Evolutionary conservation across 2,329 filamentous ascomycete genomes (phyloP).

Genomic region (Aspergillus alliaceus): DNA sequence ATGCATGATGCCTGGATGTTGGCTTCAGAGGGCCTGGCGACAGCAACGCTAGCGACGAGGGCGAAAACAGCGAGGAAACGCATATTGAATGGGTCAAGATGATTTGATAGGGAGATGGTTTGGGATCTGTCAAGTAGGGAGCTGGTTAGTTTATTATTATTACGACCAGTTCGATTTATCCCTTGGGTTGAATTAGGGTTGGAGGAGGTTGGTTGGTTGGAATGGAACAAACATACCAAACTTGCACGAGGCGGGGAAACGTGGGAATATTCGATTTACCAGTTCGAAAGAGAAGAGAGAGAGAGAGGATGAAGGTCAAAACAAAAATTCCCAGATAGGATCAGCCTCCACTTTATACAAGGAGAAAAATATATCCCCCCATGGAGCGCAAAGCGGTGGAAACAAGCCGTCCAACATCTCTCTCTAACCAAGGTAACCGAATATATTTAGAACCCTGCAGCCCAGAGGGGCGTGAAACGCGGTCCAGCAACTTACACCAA

Average conservation of each 20-base stretch:
- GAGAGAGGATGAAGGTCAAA: not conserved
- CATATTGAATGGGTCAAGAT: conserved; percentile 3
- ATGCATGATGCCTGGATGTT: conserved; percentile 4
- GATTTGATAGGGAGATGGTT: not conserved
- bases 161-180: not conserved
- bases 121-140: not conserved
- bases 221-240: not conserved
- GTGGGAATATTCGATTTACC: not conserved
- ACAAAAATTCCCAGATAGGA: not conserved
- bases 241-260: not conserved
- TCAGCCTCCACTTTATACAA: not conserved
- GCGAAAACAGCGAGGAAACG: conserved; percentile 12
- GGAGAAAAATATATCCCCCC: not conserved
- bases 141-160: not conserved
- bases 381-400: not conserved
- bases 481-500: not conserved
- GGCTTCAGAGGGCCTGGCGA: conserved; percentile 8
- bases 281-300: not conserved
- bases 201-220: not conserved
- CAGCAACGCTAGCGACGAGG: conserved; percentile 4
- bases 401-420: not conserved
- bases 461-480: not conserved
- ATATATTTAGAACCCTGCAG: not conserved
- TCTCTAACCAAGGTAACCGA: not conserved
- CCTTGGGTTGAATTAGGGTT: not conserved